Base-by-base conservation (phyloP, 163 green algal species). In the Prototheca stagnorum region DNA sequence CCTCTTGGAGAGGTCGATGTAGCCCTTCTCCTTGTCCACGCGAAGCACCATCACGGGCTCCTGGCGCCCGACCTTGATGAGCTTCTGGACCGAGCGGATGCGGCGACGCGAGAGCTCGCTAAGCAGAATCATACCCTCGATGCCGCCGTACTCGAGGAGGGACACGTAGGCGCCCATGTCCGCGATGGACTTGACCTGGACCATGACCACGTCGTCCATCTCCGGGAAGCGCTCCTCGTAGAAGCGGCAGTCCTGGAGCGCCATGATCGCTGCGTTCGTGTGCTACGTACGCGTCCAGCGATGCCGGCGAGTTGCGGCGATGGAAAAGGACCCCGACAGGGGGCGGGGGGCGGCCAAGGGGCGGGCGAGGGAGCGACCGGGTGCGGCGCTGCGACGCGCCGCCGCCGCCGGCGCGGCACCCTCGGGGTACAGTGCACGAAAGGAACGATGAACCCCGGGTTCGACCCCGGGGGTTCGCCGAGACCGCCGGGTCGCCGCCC, bases 11-110 rank as follows among this genome's bases (percentile, higher is more conserved):
- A 99, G 59, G 52, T 99, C 90, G 49, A 99, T 99, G 77, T 99
- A 99, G 2, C 90, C 90, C 68, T 99, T 99, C 54, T 98, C 88
- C 53, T 94, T 91, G 71, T 99, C 90, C 49, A 99, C 91, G 66
- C 90, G 83, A 31, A 99, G 74, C 48, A 99, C 91, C 91, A 99
- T 97, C 17, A 97, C 91, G 1, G 91, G 85, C 58, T 98, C 91
- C 68, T 95, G 82, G 16, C 88, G 64, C 8, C 90, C 90, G 14
- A 90, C 85, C 72, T 98, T 98, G 66, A 99, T 97, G 16, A 98
- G 81, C 70, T 95, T 98, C 22, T 86, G 93, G 56, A 99, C 94
- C 12, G 88, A 97, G 26, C 90, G 70, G 49, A 99, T 99, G 50
- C 91, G 84, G 29, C 88, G 69, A 23, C 91, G 66, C 1, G 88